A percentile compares a stretch with the other conserved stretches of the same genome.
Conservation (phyloP, 306 rosid species). For the Casuarina glauca region DNA sequence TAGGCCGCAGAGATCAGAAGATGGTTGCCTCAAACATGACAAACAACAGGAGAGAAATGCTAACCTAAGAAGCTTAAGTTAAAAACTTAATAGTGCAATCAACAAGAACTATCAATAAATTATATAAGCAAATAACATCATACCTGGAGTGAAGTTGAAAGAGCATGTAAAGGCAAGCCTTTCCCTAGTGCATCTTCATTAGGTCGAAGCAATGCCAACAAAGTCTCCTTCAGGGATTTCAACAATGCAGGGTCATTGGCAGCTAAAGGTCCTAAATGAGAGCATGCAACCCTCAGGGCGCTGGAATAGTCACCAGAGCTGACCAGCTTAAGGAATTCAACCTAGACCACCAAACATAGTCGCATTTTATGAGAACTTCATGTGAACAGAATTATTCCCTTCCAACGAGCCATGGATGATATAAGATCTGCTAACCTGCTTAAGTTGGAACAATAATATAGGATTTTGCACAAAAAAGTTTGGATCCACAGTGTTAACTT, state of each 20-base stretch:
- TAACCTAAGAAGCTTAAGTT: neutral
- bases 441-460: slow-evolving; percentile 83
- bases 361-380: neutral
- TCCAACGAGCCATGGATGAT: slow-evolving; percentile 11
- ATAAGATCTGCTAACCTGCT: slow-evolving; percentile 63
- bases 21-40: neutral
- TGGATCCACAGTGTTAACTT: slow-evolving; percentile 69
- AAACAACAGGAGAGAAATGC: neutral
- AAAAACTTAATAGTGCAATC: slow-evolving; percentile 1
- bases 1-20: neutral
- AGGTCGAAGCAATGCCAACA: slow-evolving; percentile 81
- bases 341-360: slow-evolving; percentile 54
- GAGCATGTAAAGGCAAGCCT: slow-evolving; percentile 83
- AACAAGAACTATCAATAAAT: neutral
- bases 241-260: slow-evolving; percentile 74
- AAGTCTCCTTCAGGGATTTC: slow-evolving; percentile 89
- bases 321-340: slow-evolving; percentile 94
- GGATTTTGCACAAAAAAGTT: slow-evolving; percentile 75
- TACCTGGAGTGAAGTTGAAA: slow-evolving; percentile 96
- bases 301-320: slow-evolving; percentile 76
- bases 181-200: slow-evolving; percentile 71
- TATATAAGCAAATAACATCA: slow-evolving; percentile 16
- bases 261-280: slow-evolving; percentile 93
- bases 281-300: slow-evolving; percentile 84
- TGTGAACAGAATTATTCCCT: neutral